Percentiles rank a stretch among this genome's conserved stretches.
phyloP scores from a whole-genome alignment of 225 moss, liverwort and hornwort genomes.

The Neckera pumila region DNA sequence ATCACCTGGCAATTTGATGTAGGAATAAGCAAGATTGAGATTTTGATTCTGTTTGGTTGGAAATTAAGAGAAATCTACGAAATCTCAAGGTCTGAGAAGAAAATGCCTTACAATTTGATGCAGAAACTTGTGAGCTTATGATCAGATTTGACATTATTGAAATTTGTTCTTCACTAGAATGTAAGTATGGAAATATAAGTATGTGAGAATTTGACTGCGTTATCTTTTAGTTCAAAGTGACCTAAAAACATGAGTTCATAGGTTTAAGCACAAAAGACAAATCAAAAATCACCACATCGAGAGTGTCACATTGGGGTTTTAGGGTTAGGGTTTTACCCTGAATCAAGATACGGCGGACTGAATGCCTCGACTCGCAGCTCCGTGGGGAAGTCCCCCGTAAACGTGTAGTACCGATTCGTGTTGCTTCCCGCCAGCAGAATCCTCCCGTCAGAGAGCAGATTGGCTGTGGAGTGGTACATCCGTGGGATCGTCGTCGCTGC shows the following conservation, averaged over 20 bases:
- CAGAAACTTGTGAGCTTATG: neutral
- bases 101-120: neutral
- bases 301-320: neutral
- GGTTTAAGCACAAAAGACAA: neutral
- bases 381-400: constrained; percentile 10
- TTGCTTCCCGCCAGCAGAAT: constrained; percentile 39
- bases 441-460: constrained; percentile 35
- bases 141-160: neutral
- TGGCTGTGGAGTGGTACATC: constrained; percentile 52
- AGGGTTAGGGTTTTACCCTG: neutral
- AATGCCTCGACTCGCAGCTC: constrained; percentile 43
- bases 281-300: neutral
- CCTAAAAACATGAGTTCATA: neutral
- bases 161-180: neutral
- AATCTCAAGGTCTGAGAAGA: neutral
- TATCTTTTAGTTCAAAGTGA: no score
- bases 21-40: neutral
- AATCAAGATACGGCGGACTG: constrained; percentile 25
- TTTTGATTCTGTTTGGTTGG: neutral
- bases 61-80: neutral
- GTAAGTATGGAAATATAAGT: neutral
- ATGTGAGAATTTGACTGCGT: neutral
- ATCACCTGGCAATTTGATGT: neutral
- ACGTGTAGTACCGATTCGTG: constrained; percentile 7
- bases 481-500: constrained; percentile 20